Evolutionary conservation across 257 asterid genomes (phyloP).

Genomic region (Jasminum sambac): DNA sequence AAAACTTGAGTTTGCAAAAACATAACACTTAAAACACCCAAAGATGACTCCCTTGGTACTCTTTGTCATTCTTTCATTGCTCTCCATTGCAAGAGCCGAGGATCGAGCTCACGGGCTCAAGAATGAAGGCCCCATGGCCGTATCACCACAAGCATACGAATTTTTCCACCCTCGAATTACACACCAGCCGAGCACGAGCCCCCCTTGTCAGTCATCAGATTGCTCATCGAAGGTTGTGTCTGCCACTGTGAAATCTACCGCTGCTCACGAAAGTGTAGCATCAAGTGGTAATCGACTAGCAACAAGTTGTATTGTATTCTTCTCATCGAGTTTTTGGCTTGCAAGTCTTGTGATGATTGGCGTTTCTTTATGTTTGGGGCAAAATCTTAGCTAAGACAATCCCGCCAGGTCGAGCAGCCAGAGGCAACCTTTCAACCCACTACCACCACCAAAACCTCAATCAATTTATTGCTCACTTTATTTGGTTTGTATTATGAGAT

Average conservation of each 20-base stretch:
- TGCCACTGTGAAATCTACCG: neutral
- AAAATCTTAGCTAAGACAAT: neutral
- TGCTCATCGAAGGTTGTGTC: neutral
- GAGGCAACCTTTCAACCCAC: neutral
- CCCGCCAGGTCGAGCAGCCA: neutral
- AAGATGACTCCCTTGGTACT: neutral
- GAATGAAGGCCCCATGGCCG: neutral
- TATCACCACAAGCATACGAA: neutral
- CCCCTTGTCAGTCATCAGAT: neutral
- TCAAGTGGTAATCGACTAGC: neutral
- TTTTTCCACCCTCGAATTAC: neutral
- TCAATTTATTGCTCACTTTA: neutral
- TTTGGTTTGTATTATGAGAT: neutral
- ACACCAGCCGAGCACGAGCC: neutral
- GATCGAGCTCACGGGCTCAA: constrained; percentile 10
- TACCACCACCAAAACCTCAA: neutral
- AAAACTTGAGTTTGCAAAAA: neutral
- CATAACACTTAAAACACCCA: neutral
- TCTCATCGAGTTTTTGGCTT: neutral
- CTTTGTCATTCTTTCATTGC: neutral
- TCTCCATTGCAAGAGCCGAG: neutral
- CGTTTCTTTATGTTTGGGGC: neutral
- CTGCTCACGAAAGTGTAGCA: neutral
- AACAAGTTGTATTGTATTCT: neutral
- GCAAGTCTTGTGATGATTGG: neutral